Base-by-base conservation (phyloP, 1,284 basidiomycete species). In the Wallemia hederae region DNA sequence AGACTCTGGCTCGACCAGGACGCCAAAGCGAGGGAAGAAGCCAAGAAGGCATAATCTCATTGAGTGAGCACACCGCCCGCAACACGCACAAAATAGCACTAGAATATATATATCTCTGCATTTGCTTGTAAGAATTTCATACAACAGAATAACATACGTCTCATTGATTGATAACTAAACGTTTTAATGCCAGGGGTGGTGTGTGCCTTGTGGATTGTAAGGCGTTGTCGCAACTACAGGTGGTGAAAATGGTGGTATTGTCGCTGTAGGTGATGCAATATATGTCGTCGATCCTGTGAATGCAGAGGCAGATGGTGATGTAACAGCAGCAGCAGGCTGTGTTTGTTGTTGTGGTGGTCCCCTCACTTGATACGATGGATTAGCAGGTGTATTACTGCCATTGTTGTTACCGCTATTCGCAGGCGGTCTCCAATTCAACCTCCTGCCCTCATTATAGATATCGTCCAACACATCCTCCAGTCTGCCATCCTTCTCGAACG, bases 391-490 rank as follows among this genome's bases (percentile, higher is more conserved):
- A 15, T 14, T 7, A 22, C 22, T 49, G 39, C n/a, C 22, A 14
- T 5, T 49, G 5, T 9, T 49, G 19, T 5, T 49, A 17, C 14
- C 22, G 11, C 14, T 22, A 49, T 49, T 49, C 22, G 19, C 39
- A 49, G 39, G 39, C 22, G 39, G 39, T 49, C 39, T 49, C 39
- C 39, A 49, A 49, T 49, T 49, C 59, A 68, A 59, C 62, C 67
- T 69, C 59, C 70, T 72, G n/a, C 77, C 77, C 63, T 76, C 73
- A 29, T 71, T 69, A 65, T 77, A 78, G 28, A 78, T 72, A 62
- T 77, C 75, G 62, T 97, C 91, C 65, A 98, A 74, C 65, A 88
- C 87, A 63, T 85, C 79, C 66, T 94, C 86, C 71, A 94, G 89
- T 2, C 79, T 70, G 1, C 81, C 82, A 60, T 82, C 77, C 31